Evolutionary conservation across 2,329 filamentous ascomycete species (phyloP).

Genomic region (Neurospora sp.): DNA sequence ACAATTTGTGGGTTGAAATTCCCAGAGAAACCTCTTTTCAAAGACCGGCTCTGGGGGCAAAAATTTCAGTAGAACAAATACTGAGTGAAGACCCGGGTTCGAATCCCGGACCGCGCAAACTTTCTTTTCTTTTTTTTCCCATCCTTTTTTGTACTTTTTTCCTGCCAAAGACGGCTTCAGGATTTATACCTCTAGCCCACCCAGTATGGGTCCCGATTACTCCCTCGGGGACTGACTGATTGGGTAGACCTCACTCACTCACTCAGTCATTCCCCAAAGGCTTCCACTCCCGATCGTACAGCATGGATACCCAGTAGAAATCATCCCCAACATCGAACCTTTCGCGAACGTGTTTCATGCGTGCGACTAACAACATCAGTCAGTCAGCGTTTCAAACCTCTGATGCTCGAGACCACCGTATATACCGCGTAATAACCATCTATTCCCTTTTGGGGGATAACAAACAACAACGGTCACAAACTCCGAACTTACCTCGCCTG

Average conservation of each 20-base stretch:
- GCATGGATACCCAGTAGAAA: slow-evolving; percentile 16
- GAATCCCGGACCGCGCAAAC: background rate
- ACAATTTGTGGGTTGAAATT: background rate
- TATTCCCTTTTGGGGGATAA: background rate
- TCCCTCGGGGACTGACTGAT: no score
- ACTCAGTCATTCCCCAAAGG: slow-evolving; percentile 8
- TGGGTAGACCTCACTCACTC: no score
- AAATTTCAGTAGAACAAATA: background rate
- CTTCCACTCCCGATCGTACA: slow-evolving; percentile 12
- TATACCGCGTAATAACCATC: no score
- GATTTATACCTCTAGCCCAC: no score
- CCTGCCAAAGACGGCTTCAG: no score
- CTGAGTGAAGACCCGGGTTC: background rate
- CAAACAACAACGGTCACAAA: background rate
- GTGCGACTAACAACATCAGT: background rate
- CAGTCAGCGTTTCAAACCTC: background rate
- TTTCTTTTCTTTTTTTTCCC: background rate
- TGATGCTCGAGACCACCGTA: background rate
- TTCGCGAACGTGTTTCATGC: slow-evolving; percentile 6
- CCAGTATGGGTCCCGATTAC: no score
- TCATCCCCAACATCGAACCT: slow-evolving; percentile 8
- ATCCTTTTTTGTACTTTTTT: background rate
- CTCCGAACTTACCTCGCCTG: slow-evolving; percentile 1
- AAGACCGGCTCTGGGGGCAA: background rate
- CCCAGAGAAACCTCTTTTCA: background rate